A percentile compares a stretch with the other conserved stretches of the same genome.
Evolutionary conservation across 139 green algal genomes (phyloP).

Genomic region (Protoeuglena noctilucae): DNA sequence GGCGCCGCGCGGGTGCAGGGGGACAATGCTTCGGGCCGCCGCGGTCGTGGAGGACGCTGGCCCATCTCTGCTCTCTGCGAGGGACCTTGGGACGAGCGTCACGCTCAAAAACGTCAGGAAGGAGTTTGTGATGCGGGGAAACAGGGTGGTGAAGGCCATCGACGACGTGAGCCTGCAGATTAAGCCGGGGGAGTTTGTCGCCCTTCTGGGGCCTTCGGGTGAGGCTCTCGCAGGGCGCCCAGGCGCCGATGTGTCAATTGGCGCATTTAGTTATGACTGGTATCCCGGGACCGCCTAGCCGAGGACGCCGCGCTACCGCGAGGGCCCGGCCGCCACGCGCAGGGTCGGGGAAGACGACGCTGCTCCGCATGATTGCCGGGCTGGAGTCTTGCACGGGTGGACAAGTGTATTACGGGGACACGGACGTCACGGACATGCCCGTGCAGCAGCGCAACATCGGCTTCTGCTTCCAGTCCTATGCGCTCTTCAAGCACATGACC

Average conservation of each 20-base stretch:
- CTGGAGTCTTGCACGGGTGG: constrained; percentile 42
- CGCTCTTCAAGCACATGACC: constrained; percentile 82
- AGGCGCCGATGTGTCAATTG: not conserved
- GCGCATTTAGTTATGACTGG: not conserved
- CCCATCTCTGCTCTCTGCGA: no score
- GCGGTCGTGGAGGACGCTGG: no score
- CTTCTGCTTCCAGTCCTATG: constrained; percentile 76
- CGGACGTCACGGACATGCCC: constrained; percentile 24
- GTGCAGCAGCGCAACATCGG: constrained; percentile 42
- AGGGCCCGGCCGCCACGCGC: not conserved
- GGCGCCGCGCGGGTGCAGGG: no score
- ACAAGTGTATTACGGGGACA: not conserved
- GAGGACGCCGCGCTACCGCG: not conserved
- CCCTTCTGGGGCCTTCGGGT: constrained; percentile 57
- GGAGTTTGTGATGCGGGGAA: no score
- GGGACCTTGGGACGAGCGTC: no score
- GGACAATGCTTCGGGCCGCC: no score
- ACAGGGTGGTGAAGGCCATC: constrained; percentile 47
- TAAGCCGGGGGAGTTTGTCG: constrained; percentile 40
- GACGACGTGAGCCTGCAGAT: constrained; percentile 46
- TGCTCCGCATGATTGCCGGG: constrained; percentile 65
- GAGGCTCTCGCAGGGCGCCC: not conserved
- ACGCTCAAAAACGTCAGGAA: not conserved
- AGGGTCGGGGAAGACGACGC: constrained; percentile 53
- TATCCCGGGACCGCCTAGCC: not conserved